These are phyloP conservation scores for Epichloe coenophiala DNA, from an alignment of 2,329 filamentous ascomycete genomes.

Conservation along the genomic window DNA sequence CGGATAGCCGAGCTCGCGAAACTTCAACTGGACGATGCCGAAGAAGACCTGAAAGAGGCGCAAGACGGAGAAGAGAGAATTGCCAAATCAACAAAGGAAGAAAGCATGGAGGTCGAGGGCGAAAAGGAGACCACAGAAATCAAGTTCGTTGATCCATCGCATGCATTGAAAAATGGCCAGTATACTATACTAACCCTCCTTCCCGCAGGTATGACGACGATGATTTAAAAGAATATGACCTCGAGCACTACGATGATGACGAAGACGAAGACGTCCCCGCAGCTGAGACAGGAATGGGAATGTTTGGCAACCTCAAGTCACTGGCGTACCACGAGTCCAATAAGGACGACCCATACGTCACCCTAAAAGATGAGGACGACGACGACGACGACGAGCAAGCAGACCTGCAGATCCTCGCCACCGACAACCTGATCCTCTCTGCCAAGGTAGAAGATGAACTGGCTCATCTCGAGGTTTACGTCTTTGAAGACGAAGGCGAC, in stretches of 20 bases:
- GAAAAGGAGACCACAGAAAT: neutral
- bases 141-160: conserved; percentile 2
- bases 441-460: conserved; percentile 96
- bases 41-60: conserved; percentile 69
- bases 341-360: conserved; percentile 93
- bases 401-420: conserved; percentile 83
- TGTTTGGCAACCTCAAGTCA: conserved; percentile 92
- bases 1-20: conserved; percentile 63
- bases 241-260: conserved; percentile 91
- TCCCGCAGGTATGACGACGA: conserved; percentile 51
- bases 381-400: conserved; percentile 79
- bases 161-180: neutral
- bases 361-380: conserved; percentile 52
- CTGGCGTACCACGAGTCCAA: conserved; percentile 89
- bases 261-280: conserved; percentile 37
- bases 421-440: conserved; percentile 83
- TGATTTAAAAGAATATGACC: conserved; percentile 88
- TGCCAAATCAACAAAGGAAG: conserved; percentile 18
- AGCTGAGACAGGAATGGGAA: conserved; percentile 60
- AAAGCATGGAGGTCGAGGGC: conserved; percentile 19
- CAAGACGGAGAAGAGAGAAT: conserved; percentile 20
- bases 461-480: conserved; percentile 90
- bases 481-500: conserved; percentile 89
- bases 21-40: conserved; percentile 79
- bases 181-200: conserved; percentile 8